These are phyloP conservation scores for Phytophthora constricta DNA, from an alignment of 352 stramenopile species.

Conservation along the genomic window DNA sequence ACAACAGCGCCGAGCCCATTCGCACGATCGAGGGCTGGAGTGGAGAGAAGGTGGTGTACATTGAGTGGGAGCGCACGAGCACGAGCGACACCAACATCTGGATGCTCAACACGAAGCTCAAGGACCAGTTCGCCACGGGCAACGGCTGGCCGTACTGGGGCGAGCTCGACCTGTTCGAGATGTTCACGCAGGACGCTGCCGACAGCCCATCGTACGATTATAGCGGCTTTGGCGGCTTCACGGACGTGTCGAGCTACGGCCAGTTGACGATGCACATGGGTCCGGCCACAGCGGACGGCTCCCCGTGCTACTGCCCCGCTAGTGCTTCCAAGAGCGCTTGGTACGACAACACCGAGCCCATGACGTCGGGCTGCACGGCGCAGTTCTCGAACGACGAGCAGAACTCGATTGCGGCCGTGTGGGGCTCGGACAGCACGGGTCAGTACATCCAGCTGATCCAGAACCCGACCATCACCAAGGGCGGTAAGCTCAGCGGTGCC, in stretches of 20 bases:
- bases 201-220: constrained; percentile 56
- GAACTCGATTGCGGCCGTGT: constrained; percentile 77
- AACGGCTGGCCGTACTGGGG: constrained; percentile 81
- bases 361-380: constrained; percentile 72
- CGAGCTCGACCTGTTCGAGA: constrained; percentile 85
- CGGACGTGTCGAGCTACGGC: constrained; percentile 59
- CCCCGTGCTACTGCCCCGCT: constrained; percentile 66
- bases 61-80: constrained; percentile 71
- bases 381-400: constrained; percentile 63
- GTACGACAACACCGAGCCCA: constrained; percentile 64
- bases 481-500: constrained; percentile 54
- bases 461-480: constrained; percentile 70
- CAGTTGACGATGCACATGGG: constrained; percentile 82
- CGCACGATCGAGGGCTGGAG: constrained; percentile 68
- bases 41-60: constrained; percentile 73
- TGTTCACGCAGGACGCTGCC: constrained; percentile 74
- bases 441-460: constrained; percentile 79
- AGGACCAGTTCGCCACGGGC: constrained; percentile 57
- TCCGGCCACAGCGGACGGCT: constrained; percentile 40
- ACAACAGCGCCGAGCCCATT: constrained; percentile 63
- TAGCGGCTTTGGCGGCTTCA: constrained; percentile 46
- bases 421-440: constrained; percentile 60
- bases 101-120: constrained; percentile 84
- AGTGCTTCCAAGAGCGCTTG: constrained; percentile 53
- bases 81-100: constrained; percentile 85